Evolutionary conservation across 2,329 filamentous ascomycete species (phyloP).

Genomic region (Lachnellula hyalina): DNA sequence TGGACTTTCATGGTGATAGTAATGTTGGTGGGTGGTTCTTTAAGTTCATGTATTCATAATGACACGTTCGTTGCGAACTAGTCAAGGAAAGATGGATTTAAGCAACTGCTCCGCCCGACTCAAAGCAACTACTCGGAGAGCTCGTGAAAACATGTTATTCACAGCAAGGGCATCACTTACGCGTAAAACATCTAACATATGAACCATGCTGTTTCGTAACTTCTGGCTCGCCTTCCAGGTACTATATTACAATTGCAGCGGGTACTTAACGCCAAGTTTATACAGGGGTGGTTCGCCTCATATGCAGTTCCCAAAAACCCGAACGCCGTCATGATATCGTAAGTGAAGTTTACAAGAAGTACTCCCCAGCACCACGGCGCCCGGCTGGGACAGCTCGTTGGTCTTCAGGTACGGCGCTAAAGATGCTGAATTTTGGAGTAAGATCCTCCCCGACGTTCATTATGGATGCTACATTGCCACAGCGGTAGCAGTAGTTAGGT

Average conservation of each 20-base stretch:
- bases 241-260: background rate
- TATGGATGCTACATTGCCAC: constrained; percentile 62
- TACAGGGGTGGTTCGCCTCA: background rate
- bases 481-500: constrained; percentile 43
- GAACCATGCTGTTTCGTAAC: background rate
- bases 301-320: background rate
- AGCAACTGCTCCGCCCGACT: too few species aligned
- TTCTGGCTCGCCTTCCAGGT: background rate
- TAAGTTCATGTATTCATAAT: too few species aligned
- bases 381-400: constrained; percentile 73
- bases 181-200: background rate
- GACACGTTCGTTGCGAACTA: too few species aligned
- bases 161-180: too few species aligned
- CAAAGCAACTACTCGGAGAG: too few species aligned
- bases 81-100: too few species aligned
- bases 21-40: too few species aligned
- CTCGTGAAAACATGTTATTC: too few species aligned
- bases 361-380: constrained; percentile 61
- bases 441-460: constrained; percentile 86
- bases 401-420: constrained; percentile 82
- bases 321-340: background rate
- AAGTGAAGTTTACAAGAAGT: constrained; percentile 48
- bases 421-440: constrained; percentile 87
- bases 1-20: too few species aligned
- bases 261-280: background rate